Conservation (phyloP, 78 protist species). For the Dictyostelium citrinum region DNA sequence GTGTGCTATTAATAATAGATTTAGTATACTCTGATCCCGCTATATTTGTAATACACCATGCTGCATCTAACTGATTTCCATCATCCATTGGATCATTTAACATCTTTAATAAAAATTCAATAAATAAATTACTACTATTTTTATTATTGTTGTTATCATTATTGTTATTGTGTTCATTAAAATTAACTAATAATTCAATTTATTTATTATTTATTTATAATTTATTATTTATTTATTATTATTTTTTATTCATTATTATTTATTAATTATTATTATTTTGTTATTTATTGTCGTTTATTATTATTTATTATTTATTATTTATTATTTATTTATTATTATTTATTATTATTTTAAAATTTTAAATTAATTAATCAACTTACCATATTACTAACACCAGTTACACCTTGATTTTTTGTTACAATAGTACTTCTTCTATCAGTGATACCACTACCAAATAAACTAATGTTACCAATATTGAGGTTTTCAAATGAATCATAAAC, state of each 20-base stretch:
- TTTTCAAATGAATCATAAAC: not conserved
- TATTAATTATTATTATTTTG: no score
- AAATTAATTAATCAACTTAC: not conserved
- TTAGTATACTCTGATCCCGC: not conserved
- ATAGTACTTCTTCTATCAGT: constrained; percentile 1
- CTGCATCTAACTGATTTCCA: constrained; percentile 23
- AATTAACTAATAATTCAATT: not conserved
- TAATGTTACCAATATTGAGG: constrained; percentile 12
- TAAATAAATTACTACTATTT: not conserved
- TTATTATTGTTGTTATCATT: not conserved
- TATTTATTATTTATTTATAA: no score
- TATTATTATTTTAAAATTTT: no score
- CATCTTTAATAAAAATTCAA: not conserved
- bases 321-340: no score
- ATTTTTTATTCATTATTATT: no score
- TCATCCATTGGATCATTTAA: constrained; percentile 2
- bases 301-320: no score
- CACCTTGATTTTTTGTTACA: constrained; percentile 17
- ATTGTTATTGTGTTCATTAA: not conserved
- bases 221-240: no score
- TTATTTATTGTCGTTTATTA: no score
- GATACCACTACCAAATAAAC: constrained; percentile 66
- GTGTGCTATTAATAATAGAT: not conserved
- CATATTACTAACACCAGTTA: constrained; percentile 20
- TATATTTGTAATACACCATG: constrained; percentile 70